Percentiles rank a stretch among this genome's conserved stretches.
phyloP scores from a whole-genome alignment of 1,284 basidiomycete species.

The Tilletia walkeri region DNA sequence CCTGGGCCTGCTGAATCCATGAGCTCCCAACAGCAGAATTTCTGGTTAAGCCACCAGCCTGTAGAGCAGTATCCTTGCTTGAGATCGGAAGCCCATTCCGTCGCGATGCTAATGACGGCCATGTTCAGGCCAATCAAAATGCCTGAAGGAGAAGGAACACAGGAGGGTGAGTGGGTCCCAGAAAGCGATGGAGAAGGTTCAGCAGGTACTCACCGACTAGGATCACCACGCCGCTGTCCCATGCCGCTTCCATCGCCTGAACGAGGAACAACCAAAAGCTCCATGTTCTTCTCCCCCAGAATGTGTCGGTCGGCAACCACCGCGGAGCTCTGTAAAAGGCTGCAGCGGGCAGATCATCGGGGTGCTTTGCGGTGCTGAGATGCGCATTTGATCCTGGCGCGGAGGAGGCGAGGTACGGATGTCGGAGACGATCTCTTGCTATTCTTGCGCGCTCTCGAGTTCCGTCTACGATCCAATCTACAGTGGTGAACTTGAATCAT shows the following conservation, averaged over 20 bases:
- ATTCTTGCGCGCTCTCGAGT: constrained; percentile 49
- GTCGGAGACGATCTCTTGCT: constrained; percentile 34
- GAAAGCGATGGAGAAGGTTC: constrained; percentile 15
- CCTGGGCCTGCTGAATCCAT: constrained; percentile 47
- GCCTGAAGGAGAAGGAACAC: constrained; percentile 13
- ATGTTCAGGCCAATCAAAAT: constrained; percentile 81
- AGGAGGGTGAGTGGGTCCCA: too few relatives aligned
- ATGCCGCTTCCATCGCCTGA: constrained; percentile 36
- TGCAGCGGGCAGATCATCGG: constrained; percentile 30
- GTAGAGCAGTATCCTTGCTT: constrained; percentile 95
- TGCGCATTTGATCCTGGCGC: constrained; percentile 31
- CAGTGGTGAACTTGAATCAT: constrained; percentile 39
- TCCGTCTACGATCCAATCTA: constrained; percentile 54
- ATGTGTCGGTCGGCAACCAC: constrained; percentile 32
- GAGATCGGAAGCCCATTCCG: constrained; percentile 96
- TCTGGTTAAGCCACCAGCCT: constrained; percentile 97
- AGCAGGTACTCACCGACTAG: constrained; percentile 36
- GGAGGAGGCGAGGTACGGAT: constrained; percentile 30
- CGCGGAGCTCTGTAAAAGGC: constrained; percentile 30
- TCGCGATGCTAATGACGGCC: constrained; percentile 89
- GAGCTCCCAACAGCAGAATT: constrained; percentile 93
- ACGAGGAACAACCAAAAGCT: constrained; percentile 35
- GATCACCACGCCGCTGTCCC: constrained; percentile 50
- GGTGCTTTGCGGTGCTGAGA: constrained; percentile 22
- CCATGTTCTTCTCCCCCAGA: constrained; percentile 37